These are phyloP conservation scores for Pneumocystis wakefieldiae DNA, from an alignment of 1,139 yeast species.

Conservation along the genomic window DNA sequence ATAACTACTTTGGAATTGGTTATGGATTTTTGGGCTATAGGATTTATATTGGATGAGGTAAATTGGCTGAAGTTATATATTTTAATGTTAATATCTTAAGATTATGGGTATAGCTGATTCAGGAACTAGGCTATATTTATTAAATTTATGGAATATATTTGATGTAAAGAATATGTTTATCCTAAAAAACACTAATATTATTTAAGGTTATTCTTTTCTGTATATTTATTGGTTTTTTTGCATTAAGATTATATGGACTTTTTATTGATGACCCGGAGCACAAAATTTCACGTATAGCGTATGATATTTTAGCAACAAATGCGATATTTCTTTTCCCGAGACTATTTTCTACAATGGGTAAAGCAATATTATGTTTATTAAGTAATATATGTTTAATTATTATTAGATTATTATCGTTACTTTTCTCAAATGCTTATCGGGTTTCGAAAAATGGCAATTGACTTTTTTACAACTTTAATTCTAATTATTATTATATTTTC, in stretches of 20 bases:
- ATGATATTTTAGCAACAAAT: constrained; percentile 34
- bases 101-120: constrained; percentile 25
- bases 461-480: constrained; percentile 38
- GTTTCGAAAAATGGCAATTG: constrained; percentile 38
- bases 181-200: neutral
- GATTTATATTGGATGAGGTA: constrained; percentile 26
- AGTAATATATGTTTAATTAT: constrained; percentile 32
- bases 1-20: constrained; percentile 19
- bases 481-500: constrained; percentile 39
- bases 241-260: constrained; percentile 16
- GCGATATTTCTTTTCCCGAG: constrained; percentile 44
- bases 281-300: constrained; percentile 21
- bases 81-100: neutral
- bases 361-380: constrained; percentile 37
- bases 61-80: neutral
- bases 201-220: constrained; percentile 17
- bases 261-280: constrained; percentile 10
- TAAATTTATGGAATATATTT: constrained; percentile 28
- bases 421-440: constrained; percentile 11
- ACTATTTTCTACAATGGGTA: constrained; percentile 39
- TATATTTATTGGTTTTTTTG: constrained; percentile 21
- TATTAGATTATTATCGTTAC: constrained; percentile 18
- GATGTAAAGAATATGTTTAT: constrained; percentile 18
- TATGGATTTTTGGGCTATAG: constrained; percentile 26
- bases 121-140: constrained; percentile 25